These are phyloP conservation scores for Mayamaea pseudoterrestris DNA, from an alignment of 108 stramenopile genomes.

Conservation along the genomic window DNA sequence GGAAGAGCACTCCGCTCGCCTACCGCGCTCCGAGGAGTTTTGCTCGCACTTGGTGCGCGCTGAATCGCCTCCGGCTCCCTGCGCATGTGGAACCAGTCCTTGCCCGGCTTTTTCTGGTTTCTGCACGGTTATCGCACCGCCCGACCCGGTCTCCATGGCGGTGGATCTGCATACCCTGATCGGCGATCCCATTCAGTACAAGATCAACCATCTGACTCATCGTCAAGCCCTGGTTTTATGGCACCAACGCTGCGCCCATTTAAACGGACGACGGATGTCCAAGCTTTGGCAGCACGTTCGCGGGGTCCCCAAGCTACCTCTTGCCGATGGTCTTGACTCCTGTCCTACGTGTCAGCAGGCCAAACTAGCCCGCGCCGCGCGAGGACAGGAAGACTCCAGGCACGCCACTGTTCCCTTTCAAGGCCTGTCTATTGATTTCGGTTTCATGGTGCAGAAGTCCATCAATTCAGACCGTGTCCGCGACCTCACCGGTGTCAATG, in stretches of 20 bases:
- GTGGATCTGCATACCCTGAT: too few species aligned
- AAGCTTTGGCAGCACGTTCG: constrained; percentile 6
- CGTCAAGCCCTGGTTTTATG: too few species aligned
- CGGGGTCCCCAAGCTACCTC: constrained; percentile 11
- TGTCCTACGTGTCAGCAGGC: constrained; percentile 19
- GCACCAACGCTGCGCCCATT: constrained; percentile 19
- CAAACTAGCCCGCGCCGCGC: constrained; percentile 15
- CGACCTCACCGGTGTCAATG: constrained; percentile 11
- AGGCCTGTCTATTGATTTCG: constrained; percentile 8
- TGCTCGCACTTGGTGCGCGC: too few species aligned
- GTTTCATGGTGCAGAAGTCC: constrained; percentile 1
- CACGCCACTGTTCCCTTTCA: constrained; percentile 2
- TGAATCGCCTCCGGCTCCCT: too few species aligned
- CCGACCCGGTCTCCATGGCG: too few species aligned
- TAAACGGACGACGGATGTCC: constrained; percentile 8
- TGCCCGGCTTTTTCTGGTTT: too few species aligned
- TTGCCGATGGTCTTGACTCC: constrained; percentile 1
- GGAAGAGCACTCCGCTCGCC: too few species aligned
- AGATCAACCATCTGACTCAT: too few species aligned
- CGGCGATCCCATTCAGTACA: too few species aligned
- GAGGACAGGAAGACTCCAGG: constrained; percentile 7
- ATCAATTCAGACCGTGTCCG: constrained; percentile 1
- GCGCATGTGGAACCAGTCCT: too few species aligned
- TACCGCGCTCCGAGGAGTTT: too few species aligned
- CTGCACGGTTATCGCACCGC: too few species aligned